Conservation (phyloP, 2,329 filamentous ascomycete species). For the Talaromyces piceae region DNA sequence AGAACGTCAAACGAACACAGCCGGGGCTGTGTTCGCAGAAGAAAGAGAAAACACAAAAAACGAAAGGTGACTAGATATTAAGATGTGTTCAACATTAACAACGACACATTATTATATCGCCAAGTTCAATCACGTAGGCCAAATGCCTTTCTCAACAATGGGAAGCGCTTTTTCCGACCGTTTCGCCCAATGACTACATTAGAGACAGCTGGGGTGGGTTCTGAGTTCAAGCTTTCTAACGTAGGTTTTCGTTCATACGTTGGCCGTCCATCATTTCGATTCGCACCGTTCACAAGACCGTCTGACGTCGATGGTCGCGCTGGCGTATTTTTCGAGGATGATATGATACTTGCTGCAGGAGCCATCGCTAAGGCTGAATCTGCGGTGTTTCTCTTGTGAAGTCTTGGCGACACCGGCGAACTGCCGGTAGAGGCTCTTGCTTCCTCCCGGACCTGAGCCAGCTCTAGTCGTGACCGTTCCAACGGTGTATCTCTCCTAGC, state of each 20-base stretch:
- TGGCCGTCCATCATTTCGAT: slow-evolving; percentile 3
- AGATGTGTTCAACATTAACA: not conserved
- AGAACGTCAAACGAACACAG: not conserved
- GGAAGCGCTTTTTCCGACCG: slow-evolving; percentile 41
- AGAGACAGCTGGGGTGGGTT: slow-evolving; percentile 11
- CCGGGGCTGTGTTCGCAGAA: not conserved
- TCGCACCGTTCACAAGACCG: slow-evolving; percentile 9
- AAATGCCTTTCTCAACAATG: slow-evolving; percentile 38
- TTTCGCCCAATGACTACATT: slow-evolving; percentile 27
- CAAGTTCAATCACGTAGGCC: slow-evolving; percentile 26
- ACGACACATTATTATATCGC: not conserved
- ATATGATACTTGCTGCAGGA: not conserved
- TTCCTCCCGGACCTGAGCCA: slow-evolving; percentile 19
- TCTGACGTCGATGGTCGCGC: slow-evolving; percentile 11
- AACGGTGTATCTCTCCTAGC: slow-evolving; percentile 56
- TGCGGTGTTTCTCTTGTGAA: slow-evolving; percentile 18
- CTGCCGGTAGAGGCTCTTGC: not conserved
- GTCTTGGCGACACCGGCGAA: slow-evolving; percentile 18
- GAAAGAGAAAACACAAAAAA: not conserved
- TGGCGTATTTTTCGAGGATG: not conserved
- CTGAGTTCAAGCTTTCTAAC: slow-evolving; percentile 13
- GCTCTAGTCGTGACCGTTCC: slow-evolving; percentile 51
- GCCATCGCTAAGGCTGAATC: slow-evolving; percentile 1
- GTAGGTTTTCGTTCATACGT: slow-evolving; percentile 5
- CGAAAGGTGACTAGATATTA: not conserved